Evolutionary conservation across 257 asterid species (phyloP), one percentile per base, ranked within the genome.

Genomic region (Buddleja alternifolia): DNA sequence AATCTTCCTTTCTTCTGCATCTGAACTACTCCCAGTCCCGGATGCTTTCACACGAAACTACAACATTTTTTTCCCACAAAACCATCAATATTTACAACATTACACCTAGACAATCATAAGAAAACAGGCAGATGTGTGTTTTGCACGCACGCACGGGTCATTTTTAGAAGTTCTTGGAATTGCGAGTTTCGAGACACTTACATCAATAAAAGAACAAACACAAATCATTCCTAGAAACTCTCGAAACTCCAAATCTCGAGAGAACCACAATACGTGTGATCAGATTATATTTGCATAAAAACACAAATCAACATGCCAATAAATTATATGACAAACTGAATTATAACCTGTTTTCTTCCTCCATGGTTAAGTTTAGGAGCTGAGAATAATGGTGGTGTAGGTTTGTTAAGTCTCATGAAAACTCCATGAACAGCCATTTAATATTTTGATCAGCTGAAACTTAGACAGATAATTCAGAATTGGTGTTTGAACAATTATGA

Each of bases 21-120:
- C 85, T 19, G 82, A 75, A 52, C 70, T 50, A 47, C 66, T 63
- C 46, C 52, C 74, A 7, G 81, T 63, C 46, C 52, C 74, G 6
- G 81, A 83, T 63, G 92, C 92, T 72, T 70, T 89, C 29, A 85
- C 73, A 56, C 46, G 72, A 17, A 80, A 39, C 94, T 85, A 61
- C 50, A 65, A 19, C 57, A 61, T 29, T 19, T 24, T 63, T 45
- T 29, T 29, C 34, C 34, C 53, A 11, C 51, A 63, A 24, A 14
- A 70, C 9, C 50, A 77, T 48, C 59, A 63, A 5, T 36, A 42
- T 16, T 8, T 29, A 29, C 34, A 29, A 5, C 34, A 29, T 29
- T 29, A 29, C 34, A 1, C 5, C 34, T 29, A 29, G 34, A 29
- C 2, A 29, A 29, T 2, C 34, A 2, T 29, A n/a, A n/a, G 34